A percentile compares a stretch with the other conserved stretches of the same genome.
Conservation (phyloP, 768 basidiomycete species). For the Piloderma croceum region DNA sequence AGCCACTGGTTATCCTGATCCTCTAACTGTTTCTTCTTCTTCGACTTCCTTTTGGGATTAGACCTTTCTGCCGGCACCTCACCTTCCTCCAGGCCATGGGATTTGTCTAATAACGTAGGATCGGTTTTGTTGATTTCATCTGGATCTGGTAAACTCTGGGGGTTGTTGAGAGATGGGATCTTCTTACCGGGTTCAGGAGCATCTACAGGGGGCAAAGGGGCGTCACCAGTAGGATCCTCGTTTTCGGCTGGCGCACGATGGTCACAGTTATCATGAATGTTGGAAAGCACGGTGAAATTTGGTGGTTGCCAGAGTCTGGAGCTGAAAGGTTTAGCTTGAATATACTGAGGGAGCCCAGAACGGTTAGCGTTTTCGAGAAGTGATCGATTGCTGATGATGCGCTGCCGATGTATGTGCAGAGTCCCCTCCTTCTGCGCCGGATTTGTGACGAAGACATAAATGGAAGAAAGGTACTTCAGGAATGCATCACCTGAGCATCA, state of each 20-base stretch:
- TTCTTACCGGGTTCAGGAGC: not conserved
- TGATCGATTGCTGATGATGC: constrained; percentile 70
- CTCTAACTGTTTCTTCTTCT: constrained; percentile 38
- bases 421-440: constrained; percentile 61
- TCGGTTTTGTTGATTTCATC: too few relatives aligned
- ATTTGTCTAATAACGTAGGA: too few relatives aligned
- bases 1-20: constrained; percentile 49
- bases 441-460: constrained; percentile 67
- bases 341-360: constrained; percentile 62
- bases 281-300: constrained; percentile 26
- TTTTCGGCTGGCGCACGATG: not conserved
- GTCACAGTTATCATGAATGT: constrained; percentile 2
- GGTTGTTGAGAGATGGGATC: not conserved
- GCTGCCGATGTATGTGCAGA: constrained; percentile 60
- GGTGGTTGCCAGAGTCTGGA: constrained; percentile 63
- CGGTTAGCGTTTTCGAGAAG: constrained; percentile 50
- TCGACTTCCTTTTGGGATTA: constrained; percentile 4
- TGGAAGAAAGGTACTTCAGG: constrained; percentile 71
- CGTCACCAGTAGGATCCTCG: not conserved
- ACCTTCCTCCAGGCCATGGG: too few relatives aligned
- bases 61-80: not conserved
- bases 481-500: constrained; percentile 77
- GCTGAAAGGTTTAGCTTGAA: constrained; percentile 67
- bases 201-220: not conserved
- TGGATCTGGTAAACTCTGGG: not conserved